Conservation (phyloP, 1,284 basidiomycete genomes). For the Austroboletus rostrupii region DNA sequence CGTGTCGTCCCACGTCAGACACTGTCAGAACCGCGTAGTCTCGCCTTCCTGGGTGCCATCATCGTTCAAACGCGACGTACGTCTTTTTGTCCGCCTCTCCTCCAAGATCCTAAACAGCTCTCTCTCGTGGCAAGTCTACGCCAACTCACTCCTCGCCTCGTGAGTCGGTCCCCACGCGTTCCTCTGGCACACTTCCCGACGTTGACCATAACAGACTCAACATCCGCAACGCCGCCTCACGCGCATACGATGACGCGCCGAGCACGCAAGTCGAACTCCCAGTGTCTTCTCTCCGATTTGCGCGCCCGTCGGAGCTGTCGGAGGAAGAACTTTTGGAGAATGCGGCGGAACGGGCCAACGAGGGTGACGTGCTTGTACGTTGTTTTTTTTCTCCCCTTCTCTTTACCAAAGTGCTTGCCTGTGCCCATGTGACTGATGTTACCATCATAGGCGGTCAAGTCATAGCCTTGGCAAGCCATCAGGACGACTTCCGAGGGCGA, state of each 20-base stretch:
- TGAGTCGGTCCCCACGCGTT: constrained; percentile 8
- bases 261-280: background rate
- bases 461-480: too few species aligned
- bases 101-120: background rate
- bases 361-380: background rate
- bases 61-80: constrained; percentile 28
- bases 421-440: too few species aligned
- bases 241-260: background rate
- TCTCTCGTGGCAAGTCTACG: constrained; percentile 15
- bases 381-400: too few species aligned
- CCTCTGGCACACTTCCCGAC: background rate
- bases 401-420: too few species aligned
- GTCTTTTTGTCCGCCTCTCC: constrained; percentile 3
- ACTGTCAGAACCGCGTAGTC: constrained; percentile 13
- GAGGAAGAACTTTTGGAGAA: background rate
- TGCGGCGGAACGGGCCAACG: background rate
- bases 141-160: constrained; percentile 29
- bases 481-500: too few species aligned
- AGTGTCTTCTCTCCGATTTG: background rate
- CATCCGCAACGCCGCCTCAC: background rate
- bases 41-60: constrained; percentile 21
- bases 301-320: background rate
- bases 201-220: background rate
- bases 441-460: too few species aligned
- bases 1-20: constrained; percentile 8